Evolutionary conservation across 495 filamentous ascomycete genomes (phyloP).

Genomic region (Lophiostoma macrostomum): DNA sequence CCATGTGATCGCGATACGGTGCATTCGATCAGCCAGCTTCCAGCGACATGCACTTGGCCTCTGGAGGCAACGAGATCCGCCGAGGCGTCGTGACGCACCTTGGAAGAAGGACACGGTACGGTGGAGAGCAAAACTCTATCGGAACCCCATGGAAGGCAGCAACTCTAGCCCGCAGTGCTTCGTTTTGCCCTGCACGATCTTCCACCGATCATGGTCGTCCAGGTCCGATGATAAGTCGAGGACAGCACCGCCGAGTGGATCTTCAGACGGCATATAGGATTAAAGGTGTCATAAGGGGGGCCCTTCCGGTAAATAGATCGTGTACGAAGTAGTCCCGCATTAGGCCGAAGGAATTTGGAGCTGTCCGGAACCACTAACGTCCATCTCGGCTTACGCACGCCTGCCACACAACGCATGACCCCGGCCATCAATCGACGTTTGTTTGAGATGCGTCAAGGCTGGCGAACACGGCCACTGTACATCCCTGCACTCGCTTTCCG

Average conservation of each 20-base stretch:
- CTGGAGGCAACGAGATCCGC: neutral
- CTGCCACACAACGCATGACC: constrained; percentile 10
- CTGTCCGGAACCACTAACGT: constrained; percentile 2
- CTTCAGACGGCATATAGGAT: constrained; percentile 1
- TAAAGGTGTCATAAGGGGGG: neutral
- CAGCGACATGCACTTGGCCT: neutral
- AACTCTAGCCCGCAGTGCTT: constrained; percentile 4
- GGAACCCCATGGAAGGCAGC: constrained; percentile 19
- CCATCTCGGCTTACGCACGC: constrained; percentile 16
- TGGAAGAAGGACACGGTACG: constrained; percentile 3
- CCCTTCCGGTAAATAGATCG: constrained; percentile 18
- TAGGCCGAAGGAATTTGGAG: constrained; percentile 11
- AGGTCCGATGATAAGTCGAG: neutral
- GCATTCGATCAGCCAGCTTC: too few relatives aligned
- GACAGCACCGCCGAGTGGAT: constrained; percentile 3
- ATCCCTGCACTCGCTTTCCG: constrained; percentile 9
- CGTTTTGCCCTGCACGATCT: constrained; percentile 3
- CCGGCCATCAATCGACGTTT: constrained; percentile 1
- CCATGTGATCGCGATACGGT: too few relatives aligned
- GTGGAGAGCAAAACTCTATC: constrained; percentile 27
- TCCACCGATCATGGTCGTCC: neutral
- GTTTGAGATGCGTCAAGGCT: constrained; percentile 31
- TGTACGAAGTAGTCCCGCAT: neutral
- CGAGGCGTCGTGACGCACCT: constrained; percentile 1
- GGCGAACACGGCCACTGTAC: constrained; percentile 23